A percentile compares a stretch with the other conserved stretches of the same genome.
Conservation (phyloP, 495 filamentous ascomycete species). For the Podospora australis region DNA sequence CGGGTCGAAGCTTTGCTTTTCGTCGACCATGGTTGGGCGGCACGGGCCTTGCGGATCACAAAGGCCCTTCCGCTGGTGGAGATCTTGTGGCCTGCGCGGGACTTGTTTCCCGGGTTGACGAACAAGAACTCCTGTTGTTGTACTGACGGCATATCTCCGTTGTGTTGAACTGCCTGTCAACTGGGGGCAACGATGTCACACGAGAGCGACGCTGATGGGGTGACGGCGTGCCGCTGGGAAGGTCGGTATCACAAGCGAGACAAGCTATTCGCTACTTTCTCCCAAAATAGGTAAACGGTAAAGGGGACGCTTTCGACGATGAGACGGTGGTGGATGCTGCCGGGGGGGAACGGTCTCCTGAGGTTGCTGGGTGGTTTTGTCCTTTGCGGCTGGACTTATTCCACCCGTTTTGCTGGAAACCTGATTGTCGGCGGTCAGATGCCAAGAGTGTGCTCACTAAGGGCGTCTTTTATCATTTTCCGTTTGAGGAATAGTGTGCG, state of each 20-base stretch:
- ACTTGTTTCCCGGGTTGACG: conserved; percentile 12
- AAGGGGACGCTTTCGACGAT: not conserved
- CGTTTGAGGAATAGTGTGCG: not conserved
- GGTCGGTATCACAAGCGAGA: no score
- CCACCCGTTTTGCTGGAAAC: not conserved
- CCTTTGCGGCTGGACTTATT: not conserved
- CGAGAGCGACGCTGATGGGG: not conserved
- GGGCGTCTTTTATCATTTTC: not conserved
- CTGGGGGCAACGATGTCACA: not conserved
- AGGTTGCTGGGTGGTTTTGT: not conserved
- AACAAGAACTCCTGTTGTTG: conserved; percentile 18
- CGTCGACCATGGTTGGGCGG: conserved; percentile 15
- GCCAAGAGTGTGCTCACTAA: conserved; percentile 1
- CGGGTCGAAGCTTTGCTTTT: conserved; percentile 7
- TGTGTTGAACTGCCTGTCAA: not conserved
- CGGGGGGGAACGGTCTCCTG: not conserved
- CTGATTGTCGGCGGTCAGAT: not conserved
- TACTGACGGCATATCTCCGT: not conserved
- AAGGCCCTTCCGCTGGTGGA: conserved; percentile 13
- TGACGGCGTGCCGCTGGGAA: no score
- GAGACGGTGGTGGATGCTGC: not conserved
- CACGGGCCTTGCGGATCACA: conserved; percentile 17
- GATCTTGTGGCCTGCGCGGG: conserved; percentile 12
- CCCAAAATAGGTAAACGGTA: conserved; percentile 7
- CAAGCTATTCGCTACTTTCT: no score